phyloP scores from a whole-genome alignment of 306 rosid genomes.

The Carpinus fangiana region DNA sequence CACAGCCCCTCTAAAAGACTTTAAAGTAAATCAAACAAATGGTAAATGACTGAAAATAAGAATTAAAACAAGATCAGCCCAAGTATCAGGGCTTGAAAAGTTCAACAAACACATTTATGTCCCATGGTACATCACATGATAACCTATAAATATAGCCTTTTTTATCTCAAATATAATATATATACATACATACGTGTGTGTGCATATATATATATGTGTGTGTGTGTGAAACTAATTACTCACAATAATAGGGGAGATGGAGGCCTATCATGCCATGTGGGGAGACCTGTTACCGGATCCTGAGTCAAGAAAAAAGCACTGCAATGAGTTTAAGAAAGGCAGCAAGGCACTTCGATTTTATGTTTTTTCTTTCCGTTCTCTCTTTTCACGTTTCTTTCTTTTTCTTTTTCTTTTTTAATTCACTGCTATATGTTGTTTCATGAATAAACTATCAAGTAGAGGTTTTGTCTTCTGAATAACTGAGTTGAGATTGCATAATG shows the following conservation, averaged over 20 bases:
- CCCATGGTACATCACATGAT: background rate
- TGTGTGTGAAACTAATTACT: constrained; percentile 25
- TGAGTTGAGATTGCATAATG: constrained; percentile 13
- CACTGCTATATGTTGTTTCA: background rate
- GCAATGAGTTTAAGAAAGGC: constrained; percentile 15
- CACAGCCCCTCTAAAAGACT: too few species aligned
- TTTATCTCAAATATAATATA: background rate
- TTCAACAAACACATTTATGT: background rate
- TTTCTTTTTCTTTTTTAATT: background rate
- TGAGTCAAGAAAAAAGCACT: constrained; percentile 33
- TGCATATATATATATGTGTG: background rate
- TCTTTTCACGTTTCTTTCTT: background rate
- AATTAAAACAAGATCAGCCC: background rate
- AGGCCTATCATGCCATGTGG: constrained; percentile 70
- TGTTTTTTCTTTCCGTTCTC: background rate
- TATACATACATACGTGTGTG: background rate
- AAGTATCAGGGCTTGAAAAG: too few species aligned
- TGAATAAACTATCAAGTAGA: background rate
- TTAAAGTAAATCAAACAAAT: too few species aligned
- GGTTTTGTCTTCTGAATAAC: background rate
- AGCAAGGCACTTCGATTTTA: constrained; percentile 19
- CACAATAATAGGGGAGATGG: constrained; percentile 68
- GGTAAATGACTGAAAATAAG: background rate
- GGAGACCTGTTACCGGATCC: constrained; percentile 83
- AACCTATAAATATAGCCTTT: background rate